phyloP scores from a whole-genome alignment of 2,329 filamentous ascomycete species.

The Corniculantispora saksenae region DNA sequence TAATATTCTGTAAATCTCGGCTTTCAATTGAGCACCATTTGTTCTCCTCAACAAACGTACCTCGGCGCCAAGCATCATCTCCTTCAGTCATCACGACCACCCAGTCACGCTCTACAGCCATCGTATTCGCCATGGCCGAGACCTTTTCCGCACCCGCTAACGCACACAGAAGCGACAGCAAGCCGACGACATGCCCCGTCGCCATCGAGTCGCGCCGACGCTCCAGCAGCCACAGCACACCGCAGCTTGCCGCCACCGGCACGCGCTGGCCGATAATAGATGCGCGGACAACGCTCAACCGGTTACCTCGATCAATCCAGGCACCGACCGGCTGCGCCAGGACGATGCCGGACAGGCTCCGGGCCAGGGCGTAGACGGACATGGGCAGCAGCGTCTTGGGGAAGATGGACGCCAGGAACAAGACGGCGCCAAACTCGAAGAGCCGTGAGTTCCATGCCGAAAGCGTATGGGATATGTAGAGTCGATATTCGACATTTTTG shows the following conservation, averaged over 20 bases:
- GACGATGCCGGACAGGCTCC: slow-evolving; percentile 58
- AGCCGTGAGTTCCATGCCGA: slow-evolving; percentile 66
- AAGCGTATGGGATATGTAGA: slow-evolving; percentile 62
- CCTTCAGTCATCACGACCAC: slow-evolving; percentile 7
- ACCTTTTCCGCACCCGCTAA: slow-evolving; percentile 27
- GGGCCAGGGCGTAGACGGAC: slow-evolving; percentile 67
- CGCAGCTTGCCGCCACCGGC: slow-evolving; percentile 50
- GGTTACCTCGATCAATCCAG: slow-evolving; percentile 57
- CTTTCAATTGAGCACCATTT: slow-evolving; percentile 25
- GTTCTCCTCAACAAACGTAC: slow-evolving; percentile 41
- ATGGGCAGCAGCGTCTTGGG: slow-evolving; percentile 63
- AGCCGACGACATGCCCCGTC: slow-evolving; percentile 15
- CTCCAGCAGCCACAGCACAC: slow-evolving; percentile 42
- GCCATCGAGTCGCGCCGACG: slow-evolving; percentile 13
- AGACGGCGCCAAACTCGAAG: slow-evolving; percentile 64
- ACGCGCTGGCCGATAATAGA: slow-evolving; percentile 45
- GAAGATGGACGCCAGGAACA: slow-evolving; percentile 58
- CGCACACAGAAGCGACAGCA: slow-evolving; percentile 33
- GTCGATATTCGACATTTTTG: slow-evolving; percentile 24
- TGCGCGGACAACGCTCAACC: slow-evolving; percentile 50
- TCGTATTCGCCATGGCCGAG: slow-evolving; percentile 4
- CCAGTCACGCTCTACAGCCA: slow-evolving; percentile 13
- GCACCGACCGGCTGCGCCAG: slow-evolving; percentile 60
- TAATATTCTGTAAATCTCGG: slow-evolving; percentile 25
- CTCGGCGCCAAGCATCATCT: slow-evolving; percentile 6